Evolutionary conservation across 78 protist genomes (phyloP).

Genomic region (Guillardia theta): DNA sequence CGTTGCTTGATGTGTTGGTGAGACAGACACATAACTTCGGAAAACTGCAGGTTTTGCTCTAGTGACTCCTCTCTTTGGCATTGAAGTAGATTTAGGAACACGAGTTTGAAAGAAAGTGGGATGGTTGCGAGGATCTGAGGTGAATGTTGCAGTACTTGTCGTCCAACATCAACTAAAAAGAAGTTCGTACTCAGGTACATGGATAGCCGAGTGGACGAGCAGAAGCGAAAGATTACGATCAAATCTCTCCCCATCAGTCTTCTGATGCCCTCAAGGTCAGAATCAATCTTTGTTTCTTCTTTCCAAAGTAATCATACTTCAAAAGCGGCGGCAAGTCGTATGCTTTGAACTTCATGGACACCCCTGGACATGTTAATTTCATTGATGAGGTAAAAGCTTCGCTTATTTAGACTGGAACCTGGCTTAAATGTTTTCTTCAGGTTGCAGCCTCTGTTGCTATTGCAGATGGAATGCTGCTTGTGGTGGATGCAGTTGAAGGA

Average conservation of each 20-base stretch:
- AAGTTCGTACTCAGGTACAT: no score
- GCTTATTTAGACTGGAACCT: no score
- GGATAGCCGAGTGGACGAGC: slow-evolving; percentile 92
- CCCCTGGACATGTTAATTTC: slow-evolving; percentile 97
- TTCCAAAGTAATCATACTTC: no score
- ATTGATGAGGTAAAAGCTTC: slow-evolving; percentile 75
- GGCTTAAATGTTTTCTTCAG: neutral
- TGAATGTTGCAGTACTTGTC: no score
- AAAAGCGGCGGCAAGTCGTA: slow-evolving; percentile 86
- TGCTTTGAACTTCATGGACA: slow-evolving; percentile 93
- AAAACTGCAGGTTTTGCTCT: neutral
- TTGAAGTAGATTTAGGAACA: neutral
- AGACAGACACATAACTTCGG: slow-evolving; percentile 78
- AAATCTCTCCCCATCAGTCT: slow-evolving; percentile 92
- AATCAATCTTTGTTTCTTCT: no score
- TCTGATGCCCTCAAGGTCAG: slow-evolving; percentile 68
- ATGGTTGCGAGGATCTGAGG: neutral
- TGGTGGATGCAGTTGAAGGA: slow-evolving; percentile 97
- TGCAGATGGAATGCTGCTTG: slow-evolving; percentile 89
- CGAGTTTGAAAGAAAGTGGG: neutral
- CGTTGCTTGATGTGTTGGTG: slow-evolving; percentile 87
- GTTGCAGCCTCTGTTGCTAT: slow-evolving; percentile 80
- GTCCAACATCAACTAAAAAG: no score
- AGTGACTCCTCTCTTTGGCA: neutral
- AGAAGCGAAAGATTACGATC: slow-evolving; percentile 81